Percentiles rank a stretch among this genome's conserved stretches.
Evolutionary conservation across 306 rosid species (phyloP).

Genomic region (Quercus aquifolioides): DNA sequence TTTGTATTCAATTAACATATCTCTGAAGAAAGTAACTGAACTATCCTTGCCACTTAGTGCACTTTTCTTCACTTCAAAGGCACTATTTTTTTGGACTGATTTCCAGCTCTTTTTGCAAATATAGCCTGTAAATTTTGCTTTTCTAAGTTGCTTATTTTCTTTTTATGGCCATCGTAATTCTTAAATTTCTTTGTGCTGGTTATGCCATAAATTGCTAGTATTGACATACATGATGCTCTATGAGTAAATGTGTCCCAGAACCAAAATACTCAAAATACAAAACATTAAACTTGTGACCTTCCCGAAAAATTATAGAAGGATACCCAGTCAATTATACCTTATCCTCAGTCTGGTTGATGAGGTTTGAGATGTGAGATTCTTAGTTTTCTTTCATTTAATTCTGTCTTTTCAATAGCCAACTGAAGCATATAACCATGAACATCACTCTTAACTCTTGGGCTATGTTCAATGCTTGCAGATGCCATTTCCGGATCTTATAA

Average conservation of each 20-base stretch:
- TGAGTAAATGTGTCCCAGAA: neutral
- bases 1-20: neutral
- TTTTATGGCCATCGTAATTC: neutral
- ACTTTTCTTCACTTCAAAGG: neutral
- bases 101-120: neutral
- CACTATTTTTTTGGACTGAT: neutral
- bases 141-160: neutral
- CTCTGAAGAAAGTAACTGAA: neutral
- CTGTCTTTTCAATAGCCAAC: neutral
- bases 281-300: no score
- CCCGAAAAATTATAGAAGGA: neutral
- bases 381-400: neutral
- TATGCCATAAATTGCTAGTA: neutral
- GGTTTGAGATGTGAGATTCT: neutral
- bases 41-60: neutral
- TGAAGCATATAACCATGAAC: neutral
- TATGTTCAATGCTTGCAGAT: slow-evolving; percentile 60
- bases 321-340: neutral
- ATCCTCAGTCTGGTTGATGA: neutral
- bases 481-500: slow-evolving; percentile 78
- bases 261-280: no score
- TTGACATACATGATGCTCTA: neutral
- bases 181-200: neutral
- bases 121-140: neutral
- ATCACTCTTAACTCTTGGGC: slow-evolving; percentile 17